These are phyloP conservation scores for Starmerella scarabaei DNA, from an alignment of 805 yeast species.

Conservation along the genomic window DNA sequence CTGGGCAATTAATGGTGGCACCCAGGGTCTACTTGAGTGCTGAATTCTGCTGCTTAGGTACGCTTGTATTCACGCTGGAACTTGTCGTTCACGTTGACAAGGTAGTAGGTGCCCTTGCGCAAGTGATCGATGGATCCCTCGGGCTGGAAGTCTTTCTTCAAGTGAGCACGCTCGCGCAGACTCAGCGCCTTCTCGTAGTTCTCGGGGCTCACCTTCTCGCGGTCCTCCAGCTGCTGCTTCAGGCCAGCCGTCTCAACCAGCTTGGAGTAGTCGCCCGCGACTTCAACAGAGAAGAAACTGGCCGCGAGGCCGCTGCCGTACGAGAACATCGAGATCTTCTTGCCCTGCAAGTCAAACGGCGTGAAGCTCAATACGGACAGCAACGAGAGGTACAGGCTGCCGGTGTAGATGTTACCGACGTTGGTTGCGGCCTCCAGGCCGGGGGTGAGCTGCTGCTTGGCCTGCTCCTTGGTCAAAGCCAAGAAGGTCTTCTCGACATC, in stretches of 20 bases:
- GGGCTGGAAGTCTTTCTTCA: conserved; percentile 69
- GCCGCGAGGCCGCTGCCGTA: conserved; percentile 98
- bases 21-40: no score
- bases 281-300: conserved; percentile 64
- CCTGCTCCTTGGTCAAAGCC: conserved; percentile 54
- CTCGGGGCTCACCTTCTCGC: conserved; percentile 58
- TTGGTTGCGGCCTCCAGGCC: conserved; percentile 82
- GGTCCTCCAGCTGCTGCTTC: conserved; percentile 49
- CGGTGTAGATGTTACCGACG: conserved; percentile 97
- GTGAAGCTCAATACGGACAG: conserved; percentile 67
- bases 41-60: no score
- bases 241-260: conserved; percentile 43
- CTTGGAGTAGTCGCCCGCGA: conserved; percentile 62
- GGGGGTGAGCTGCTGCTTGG: conserved; percentile 60
- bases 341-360: conserved; percentile 57
- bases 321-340: conserved; percentile 72
- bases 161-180: conserved; percentile 80
- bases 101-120: conserved; percentile 67
- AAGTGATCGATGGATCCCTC: conserved; percentile 62
- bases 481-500: conserved; percentile 74
- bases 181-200: conserved; percentile 70
- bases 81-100: conserved; percentile 71
- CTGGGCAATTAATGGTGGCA: no score
- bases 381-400: conserved; percentile 77
- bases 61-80: conserved; percentile 77